phyloP scores from a whole-genome alignment of 306 rosid genomes.

The Vigna hirtella region DNA sequence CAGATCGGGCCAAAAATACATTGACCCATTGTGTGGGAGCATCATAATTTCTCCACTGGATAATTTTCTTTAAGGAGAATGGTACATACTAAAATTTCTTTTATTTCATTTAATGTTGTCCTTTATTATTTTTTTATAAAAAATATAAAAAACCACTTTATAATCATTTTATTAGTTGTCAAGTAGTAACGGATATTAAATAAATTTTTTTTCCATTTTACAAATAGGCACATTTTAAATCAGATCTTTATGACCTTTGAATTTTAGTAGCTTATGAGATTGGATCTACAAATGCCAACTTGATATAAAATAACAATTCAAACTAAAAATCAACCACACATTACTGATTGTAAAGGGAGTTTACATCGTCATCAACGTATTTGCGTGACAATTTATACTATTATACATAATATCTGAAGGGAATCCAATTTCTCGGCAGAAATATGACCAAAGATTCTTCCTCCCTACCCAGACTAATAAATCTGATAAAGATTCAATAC shows the following conservation, averaged over 20 bases:
- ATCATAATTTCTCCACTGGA: no score
- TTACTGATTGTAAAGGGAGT: background rate
- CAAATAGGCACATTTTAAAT: background rate
- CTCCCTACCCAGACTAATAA: constrained; percentile 24
- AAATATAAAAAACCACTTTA: no score
- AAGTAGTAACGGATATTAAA: no score
- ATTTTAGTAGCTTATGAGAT: background rate
- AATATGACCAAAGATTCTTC: constrained; percentile 52
- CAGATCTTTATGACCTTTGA: background rate
- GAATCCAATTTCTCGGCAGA: constrained; percentile 35
- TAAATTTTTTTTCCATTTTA: no score
- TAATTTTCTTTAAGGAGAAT: no score
- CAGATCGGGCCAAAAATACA: no score
- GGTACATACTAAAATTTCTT: no score
- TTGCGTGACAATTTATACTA: background rate
- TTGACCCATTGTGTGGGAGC: no score
- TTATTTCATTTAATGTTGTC: no score
- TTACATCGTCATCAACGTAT: background rate
- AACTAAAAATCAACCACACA: background rate
- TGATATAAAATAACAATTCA: background rate
- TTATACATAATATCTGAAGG: constrained; percentile 1
- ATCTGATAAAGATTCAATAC: background rate
- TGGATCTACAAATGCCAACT: constrained; percentile 15
- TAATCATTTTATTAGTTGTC: no score
- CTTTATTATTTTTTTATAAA: no score